Base-by-base conservation (phyloP, 176 grass and related monocot genomes). In the Hyparrhenia diplandra region DNA sequence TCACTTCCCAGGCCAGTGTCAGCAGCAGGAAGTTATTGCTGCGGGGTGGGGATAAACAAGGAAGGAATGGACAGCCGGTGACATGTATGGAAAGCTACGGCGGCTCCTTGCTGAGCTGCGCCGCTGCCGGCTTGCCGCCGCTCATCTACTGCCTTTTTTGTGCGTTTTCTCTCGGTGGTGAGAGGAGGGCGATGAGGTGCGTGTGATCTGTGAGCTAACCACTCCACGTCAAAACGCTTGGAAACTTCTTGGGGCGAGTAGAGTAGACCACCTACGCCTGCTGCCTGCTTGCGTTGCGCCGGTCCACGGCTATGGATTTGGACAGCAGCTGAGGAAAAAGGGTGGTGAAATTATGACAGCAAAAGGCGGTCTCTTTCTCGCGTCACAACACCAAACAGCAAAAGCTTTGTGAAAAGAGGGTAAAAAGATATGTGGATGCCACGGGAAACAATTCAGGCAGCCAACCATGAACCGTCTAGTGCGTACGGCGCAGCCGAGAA, bases 151-250 rank as follows among this genome's bases (percentile, higher is more conserved):
- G 58, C 29, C 21, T 40, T 29, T 23, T 42, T 27, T 13, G 68
- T 34, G 29, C 10, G 34, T 65, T 28, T 47, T 79, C 64, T 68
- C 42, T 3, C 7, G 17, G 51, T 17, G 49, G 18, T 21, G 49
- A 52, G 51, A 0, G n/a, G 61, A 18, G 30, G 25, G 37, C 9
- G 69, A 32, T 73, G 86, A 73, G 59, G 55, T 24, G 55, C n/a
- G 74, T 9, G 86, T 83, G 86, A n/a, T n/a, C n/a, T n/a, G n/a
- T n/a, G n/a, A 88, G 58, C 86, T 46, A 88, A 88, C 86, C 80
- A 78, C 80, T 78, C 86, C 85, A 83, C 64, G 34, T 35, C 74
- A 65, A 31, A 65, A 55, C 55, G 52, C 55, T 25, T 14, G 77
- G 82, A 76, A 85, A 75, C 64, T 69, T 88, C 76, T 20, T 41